phyloP scores from a whole-genome alignment of 148 eudicot genomes.

The Pharnaceum exiguum region DNA sequence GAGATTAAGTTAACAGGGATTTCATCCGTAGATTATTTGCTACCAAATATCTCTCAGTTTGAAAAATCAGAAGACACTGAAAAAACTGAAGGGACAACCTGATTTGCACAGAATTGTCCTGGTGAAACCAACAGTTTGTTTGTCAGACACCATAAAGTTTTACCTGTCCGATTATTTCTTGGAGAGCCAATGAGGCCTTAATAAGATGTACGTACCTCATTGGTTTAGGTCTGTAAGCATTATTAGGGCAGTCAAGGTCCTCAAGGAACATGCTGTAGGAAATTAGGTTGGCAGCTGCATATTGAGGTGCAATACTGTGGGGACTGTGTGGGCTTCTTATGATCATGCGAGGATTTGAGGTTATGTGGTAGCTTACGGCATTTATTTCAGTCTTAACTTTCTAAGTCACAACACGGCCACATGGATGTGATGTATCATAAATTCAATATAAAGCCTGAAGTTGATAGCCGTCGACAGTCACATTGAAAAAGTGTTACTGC shows the following conservation, averaged over 20 bases:
- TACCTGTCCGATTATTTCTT: no score
- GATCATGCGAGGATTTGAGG: background rate
- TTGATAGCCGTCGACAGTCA: background rate
- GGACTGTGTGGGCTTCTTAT: background rate
- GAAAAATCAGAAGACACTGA: no score
- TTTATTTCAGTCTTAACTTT: background rate
- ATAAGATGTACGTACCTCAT: background rate
- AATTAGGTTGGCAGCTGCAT: slow-evolving; percentile 7
- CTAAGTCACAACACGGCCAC: slow-evolving; percentile 2
- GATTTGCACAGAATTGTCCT: background rate
- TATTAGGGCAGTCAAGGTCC: background rate
- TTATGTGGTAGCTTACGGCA: background rate
- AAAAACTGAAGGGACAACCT: no score
- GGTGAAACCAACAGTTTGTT: no score
- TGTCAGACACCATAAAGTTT: no score
- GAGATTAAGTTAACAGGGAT: background rate
- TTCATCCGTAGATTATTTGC: no score
- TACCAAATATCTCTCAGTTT: no score
- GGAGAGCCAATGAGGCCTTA: background rate
- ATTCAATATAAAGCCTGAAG: background rate
- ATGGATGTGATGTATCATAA: slow-evolving; percentile 5
- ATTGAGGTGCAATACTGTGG: background rate
- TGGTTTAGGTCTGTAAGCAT: background rate
- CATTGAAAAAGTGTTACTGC: background rate
- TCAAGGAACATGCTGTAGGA: background rate